phyloP scores from a whole-genome alignment of 495 filamentous ascomycete species.

The Penicillium bialowiezense region DNA sequence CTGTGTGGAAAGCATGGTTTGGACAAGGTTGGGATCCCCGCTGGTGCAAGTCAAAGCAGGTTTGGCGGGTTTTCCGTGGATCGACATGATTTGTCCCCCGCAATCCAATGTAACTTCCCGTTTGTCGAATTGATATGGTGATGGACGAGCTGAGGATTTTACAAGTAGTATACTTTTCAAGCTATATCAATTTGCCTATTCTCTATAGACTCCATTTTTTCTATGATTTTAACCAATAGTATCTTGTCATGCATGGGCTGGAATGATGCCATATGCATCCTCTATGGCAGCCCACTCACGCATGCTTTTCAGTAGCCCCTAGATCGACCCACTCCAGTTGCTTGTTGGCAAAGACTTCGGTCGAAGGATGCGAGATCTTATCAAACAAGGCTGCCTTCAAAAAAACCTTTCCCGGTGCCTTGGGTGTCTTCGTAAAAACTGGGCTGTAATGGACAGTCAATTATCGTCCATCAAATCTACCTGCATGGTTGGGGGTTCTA shows the following conservation, averaged over 20 bases:
- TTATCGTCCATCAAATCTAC: background rate
- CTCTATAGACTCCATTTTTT: too few relatives aligned
- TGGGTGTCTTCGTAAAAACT: constrained; percentile 15
- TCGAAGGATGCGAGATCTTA: constrained; percentile 7
- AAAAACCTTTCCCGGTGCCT: constrained; percentile 18
- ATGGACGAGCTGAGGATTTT: background rate
- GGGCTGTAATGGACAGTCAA: constrained; percentile 4
- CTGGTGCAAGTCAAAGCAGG: background rate
- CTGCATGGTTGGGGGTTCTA: too few relatives aligned
- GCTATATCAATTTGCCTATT: too few relatives aligned
- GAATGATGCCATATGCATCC: too few relatives aligned
- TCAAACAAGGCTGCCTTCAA: constrained; percentile 29
- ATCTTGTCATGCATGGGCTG: too few relatives aligned
- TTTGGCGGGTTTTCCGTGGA: background rate
- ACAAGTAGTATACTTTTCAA: too few relatives aligned
- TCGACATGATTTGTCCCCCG: background rate
- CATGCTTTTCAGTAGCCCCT: background rate
- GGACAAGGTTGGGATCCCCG: too few relatives aligned
- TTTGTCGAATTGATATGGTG: background rate
- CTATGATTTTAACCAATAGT: too few relatives aligned
- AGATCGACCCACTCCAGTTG: constrained; percentile 9
- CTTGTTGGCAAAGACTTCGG: constrained; percentile 18
- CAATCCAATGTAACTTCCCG: too few relatives aligned
- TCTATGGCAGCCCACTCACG: background rate
- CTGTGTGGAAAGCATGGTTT: too few relatives aligned